Percentiles rank a stretch among this genome's conserved stretches.
Evolutionary conservation across 192 early-diverging fungal species (phyloP).

Genomic region (Coemansia sp.): DNA sequence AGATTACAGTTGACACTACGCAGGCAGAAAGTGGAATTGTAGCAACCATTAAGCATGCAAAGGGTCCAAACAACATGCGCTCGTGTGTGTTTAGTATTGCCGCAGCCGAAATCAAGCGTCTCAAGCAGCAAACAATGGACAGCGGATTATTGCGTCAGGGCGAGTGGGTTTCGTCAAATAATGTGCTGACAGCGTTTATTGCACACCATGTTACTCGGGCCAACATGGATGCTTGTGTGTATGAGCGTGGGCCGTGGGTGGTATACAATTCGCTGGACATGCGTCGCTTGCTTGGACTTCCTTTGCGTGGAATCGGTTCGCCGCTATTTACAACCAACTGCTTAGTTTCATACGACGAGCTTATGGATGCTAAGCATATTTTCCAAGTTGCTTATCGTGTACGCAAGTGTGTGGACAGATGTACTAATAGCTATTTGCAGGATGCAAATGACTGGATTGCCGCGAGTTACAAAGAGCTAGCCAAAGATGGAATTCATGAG

Average conservation of each 20-base stretch:
- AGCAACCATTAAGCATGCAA: neutral
- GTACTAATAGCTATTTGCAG: neutral
- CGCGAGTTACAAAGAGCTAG: neutral
- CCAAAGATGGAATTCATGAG: neutral
- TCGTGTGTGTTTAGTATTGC: conserved; percentile 24
- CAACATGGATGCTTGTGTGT: conserved; percentile 18
- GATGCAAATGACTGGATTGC: neutral
- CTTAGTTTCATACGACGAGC: neutral
- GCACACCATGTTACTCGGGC: conserved; percentile 23
- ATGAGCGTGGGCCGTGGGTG: conserved; percentile 26
- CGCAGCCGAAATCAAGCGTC: neutral
- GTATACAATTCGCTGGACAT: conserved; percentile 34
- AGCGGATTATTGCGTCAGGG: conserved; percentile 18
- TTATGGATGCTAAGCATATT: conserved; percentile 1
- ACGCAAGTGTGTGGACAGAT: neutral
- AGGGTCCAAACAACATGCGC: neutral
- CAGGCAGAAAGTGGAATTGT: conserved; percentile 8
- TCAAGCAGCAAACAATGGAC: conserved; percentile 10
- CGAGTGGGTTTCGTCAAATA: conserved; percentile 41
- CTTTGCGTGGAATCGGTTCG: conserved; percentile 21
- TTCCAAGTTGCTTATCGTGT: neutral
- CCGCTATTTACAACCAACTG: conserved; percentile 27
- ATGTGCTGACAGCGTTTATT: conserved; percentile 26
- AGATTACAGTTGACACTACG: conserved; percentile 27
- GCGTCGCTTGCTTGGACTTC: conserved; percentile 23